Evolutionary conservation across 2,329 filamentous ascomycete species (phyloP).

Genomic region (Aspergillus versicolor): DNA sequence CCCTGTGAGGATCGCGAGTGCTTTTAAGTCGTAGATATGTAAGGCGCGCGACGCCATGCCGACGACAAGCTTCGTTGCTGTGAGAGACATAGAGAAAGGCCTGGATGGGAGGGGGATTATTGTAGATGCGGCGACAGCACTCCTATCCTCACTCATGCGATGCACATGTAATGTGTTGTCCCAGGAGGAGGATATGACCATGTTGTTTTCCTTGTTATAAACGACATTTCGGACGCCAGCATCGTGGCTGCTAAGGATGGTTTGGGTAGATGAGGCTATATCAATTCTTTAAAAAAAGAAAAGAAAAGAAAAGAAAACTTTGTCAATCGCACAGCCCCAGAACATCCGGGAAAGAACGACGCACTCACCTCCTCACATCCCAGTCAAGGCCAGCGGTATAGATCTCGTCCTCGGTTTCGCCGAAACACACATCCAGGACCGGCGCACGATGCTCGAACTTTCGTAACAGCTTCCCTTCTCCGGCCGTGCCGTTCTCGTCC

Average conservation of each 20-base stretch:
- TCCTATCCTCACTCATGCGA: conserved; percentile 40
- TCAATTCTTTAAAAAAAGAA: conserved; percentile 56
- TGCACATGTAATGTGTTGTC: conserved; percentile 88
- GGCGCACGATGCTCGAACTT: conserved; percentile 81
- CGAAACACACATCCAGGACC: conserved; percentile 89
- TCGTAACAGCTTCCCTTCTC: conserved; percentile 63
- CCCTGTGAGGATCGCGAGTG: conserved; percentile 58
- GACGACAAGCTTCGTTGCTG: conserved; percentile 84
- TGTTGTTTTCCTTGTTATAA: conserved; percentile 71
- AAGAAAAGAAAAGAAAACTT: not conserved
- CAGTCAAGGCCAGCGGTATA: conserved; percentile 86
- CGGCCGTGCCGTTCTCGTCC: conserved; percentile 53
- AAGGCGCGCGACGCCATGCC: conserved; percentile 94
- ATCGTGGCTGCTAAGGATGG: conserved; percentile 73
- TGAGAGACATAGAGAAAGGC: conserved; percentile 78
- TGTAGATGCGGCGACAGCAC: conserved; percentile 55
- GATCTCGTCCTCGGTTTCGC: conserved; percentile 75
- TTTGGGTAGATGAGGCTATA: conserved; percentile 69
- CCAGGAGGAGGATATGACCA: conserved; percentile 91
- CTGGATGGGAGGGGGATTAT: conserved; percentile 75
- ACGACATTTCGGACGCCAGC: conserved; percentile 80
- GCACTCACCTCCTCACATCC: conserved; percentile 71
- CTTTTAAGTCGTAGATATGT: conserved; percentile 85
- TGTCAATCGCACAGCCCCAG: not conserved
- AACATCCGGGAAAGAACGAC: not conserved